These are phyloP conservation scores for Claviceps sp. DNA, from an alignment of 2,329 filamentous ascomycete species.

Conservation along the genomic window DNA sequence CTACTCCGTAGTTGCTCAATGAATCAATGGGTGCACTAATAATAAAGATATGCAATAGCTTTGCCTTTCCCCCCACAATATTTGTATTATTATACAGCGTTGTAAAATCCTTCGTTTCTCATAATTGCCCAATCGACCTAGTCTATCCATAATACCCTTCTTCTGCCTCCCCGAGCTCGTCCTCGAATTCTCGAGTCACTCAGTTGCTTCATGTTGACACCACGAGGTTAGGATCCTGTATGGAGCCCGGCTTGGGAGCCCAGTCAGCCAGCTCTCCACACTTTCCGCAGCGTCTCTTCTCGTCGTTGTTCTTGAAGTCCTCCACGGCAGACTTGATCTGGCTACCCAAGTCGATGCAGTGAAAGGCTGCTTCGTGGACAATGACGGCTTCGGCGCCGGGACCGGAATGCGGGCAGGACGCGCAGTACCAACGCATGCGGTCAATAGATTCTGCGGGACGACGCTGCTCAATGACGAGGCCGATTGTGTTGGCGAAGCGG, in stretches of 20 bases:
- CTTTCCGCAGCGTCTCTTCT: constrained; percentile 58
- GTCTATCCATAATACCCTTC: too few species aligned
- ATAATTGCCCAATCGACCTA: too few species aligned
- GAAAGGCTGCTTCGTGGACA: constrained; percentile 77
- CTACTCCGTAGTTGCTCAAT: too few species aligned
- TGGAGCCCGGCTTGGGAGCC: constrained; percentile 47
- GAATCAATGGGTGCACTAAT: too few species aligned
- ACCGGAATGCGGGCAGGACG: constrained; percentile 35
- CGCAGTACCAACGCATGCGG: constrained; percentile 83
- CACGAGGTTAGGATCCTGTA: constrained; percentile 43
- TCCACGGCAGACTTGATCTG: constrained; percentile 92
- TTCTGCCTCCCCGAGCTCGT: too few species aligned
- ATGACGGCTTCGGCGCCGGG: constrained; percentile 26
- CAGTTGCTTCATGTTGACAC: constrained; percentile 2
- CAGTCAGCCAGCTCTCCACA: constrained; percentile 69
- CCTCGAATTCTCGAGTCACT: too few species aligned
- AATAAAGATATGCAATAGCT: too few species aligned
- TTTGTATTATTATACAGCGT: too few species aligned
- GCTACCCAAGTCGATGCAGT: constrained; percentile 79
- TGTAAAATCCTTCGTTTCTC: too few species aligned
- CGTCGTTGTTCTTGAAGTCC: constrained; percentile 54
- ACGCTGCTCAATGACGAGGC: constrained; percentile 79
- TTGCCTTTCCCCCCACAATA: too few species aligned
- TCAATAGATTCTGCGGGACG: constrained; percentile 59
- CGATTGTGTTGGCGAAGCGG: constrained; percentile 86